Evolutionary conservation across 2,329 filamentous ascomycete genomes (phyloP).

Genomic region (Fusarium dimerum): DNA sequence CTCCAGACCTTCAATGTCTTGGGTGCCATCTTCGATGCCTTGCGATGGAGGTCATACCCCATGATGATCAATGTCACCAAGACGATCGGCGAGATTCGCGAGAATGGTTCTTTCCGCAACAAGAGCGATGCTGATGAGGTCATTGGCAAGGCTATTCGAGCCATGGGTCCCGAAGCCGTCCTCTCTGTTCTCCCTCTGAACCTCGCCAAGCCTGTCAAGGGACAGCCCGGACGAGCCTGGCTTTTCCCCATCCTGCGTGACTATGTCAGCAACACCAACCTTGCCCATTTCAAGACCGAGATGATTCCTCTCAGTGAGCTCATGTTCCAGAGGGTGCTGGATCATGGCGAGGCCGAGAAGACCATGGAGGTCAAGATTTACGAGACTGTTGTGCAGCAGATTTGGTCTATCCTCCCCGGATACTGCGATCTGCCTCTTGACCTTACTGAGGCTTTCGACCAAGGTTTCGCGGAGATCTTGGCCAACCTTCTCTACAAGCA

Average conservation of each 20-base stretch:
- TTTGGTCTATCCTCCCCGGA: slow-evolving; percentile 90
- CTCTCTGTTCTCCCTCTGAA: slow-evolving; percentile 84
- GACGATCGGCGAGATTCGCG: slow-evolving; percentile 81
- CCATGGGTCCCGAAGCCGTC: slow-evolving; percentile 86
- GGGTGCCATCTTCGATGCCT: slow-evolving; percentile 79
- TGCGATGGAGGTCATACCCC: slow-evolving; percentile 83
- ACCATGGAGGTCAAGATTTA: slow-evolving; percentile 98
- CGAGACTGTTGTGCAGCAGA: slow-evolving; percentile 92
- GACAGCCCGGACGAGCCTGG: slow-evolving; percentile 87
- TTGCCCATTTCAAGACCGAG: slow-evolving; percentile 82
- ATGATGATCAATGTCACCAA: slow-evolving; percentile 75
- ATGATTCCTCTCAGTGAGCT: slow-evolving; percentile 86
- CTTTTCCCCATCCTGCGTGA: slow-evolving; percentile 89
- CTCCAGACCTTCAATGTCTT: slow-evolving; percentile 91
- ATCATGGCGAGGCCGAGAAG: slow-evolving; percentile 80
- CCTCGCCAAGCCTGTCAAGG: slow-evolving; percentile 72
- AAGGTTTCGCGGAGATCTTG: slow-evolving; percentile 83
- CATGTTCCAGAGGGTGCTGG: slow-evolving; percentile 86
- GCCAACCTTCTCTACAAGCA: slow-evolving; percentile 93
- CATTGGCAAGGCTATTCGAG: slow-evolving; percentile 81
- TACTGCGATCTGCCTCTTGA: slow-evolving; percentile 94
- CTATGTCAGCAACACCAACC: slow-evolving; percentile 82
- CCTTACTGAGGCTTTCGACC: slow-evolving; percentile 74
- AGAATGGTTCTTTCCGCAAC: slow-evolving; percentile 83
- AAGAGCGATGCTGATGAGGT: slow-evolving; percentile 96